Evolutionary conservation across 192 early-diverging fungal genomes (phyloP), one percentile per base, ranked within the genome.

Genomic region (Podila minutissima): DNA sequence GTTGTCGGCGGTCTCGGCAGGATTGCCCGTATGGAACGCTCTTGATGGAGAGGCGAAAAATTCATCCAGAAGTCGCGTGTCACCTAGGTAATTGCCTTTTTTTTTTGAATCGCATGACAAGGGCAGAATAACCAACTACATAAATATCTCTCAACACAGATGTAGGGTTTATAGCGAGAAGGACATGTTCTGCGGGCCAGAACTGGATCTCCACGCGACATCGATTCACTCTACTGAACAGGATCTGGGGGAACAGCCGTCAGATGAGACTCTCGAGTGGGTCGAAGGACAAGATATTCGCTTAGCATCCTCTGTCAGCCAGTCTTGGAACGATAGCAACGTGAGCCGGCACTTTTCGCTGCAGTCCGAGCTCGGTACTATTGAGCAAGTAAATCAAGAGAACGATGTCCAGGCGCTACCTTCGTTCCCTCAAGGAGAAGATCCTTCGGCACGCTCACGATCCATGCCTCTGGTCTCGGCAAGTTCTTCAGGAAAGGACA

Each of bases 1-100:
- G 6, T 58, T 69, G 9, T 41, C 67, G n/a, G 67, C 67, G 15
- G 35, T 69, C 20, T 69, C 67, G 10, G 67, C 67, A 32, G 59
- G 57, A 28, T 48, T 69, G 6, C 67, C 67, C 41, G 31, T 38
- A 5, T 60, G 32, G 53, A 24, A 24, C 17, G 15, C 31, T 19
- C 22, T 32, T 22, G 67, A 37, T 5, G 58, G 33, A 9, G 26
- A 53, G 6, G 31, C 58, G 41, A 1, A 31, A 17, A 9, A 19
- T 15, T 2, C 58, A 29, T 28, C 24, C 32, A 11, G 17, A 38
- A 13, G 32, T 9, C 51, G 24, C 35, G 22, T 22, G 15, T 19
- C 22, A 12, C 22, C 8, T 11, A n/a, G 22, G 41, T 46, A 46
- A 41, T 46, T 46, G 15, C 35, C 4, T 13, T 17, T 15, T 17